Percentiles rank a stretch among this genome's conserved stretches.
Conservation (phyloP, 2,329 filamentous ascomycete genomes). For the Xylariales sp. region DNA sequence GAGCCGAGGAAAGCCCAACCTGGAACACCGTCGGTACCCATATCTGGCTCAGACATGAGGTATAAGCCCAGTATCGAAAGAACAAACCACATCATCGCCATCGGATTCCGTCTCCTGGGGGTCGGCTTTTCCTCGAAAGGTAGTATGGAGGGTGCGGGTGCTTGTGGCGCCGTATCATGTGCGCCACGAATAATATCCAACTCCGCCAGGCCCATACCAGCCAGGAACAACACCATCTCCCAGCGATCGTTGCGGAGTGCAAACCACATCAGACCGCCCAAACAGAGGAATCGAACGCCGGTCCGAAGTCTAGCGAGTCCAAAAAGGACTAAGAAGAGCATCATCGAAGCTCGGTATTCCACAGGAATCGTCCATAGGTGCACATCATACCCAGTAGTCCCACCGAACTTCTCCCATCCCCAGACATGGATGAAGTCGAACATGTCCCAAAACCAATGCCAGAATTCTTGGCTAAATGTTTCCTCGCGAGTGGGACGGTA, state of each 20-base stretch:
- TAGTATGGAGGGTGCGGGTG: conserved; percentile 17
- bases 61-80: conserved; percentile 48
- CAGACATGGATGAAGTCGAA: conserved; percentile 47
- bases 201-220: conserved; percentile 52
- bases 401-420: conserved; percentile 43
- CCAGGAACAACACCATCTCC: conserved; percentile 52
- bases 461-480: conserved; percentile 34
- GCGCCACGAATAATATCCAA: conserved; percentile 45
- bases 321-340: conserved; percentile 50
- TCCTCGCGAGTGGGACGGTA: conserved; percentile 37
- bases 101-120: conserved; percentile 9
- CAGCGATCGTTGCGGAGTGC: conserved; percentile 44
- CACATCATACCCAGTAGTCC: conserved; percentile 48
- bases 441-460: conserved; percentile 44
- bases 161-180: conserved; percentile 26
- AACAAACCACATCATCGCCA: conserved; percentile 30
- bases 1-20: conserved; percentile 46
- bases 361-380: conserved; percentile 61
- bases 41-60: conserved; percentile 43
- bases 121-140: conserved; percentile 13
- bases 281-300: conserved; percentile 36
- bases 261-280: conserved; percentile 38
- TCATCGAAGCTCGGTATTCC: conserved; percentile 54
- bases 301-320: conserved; percentile 43
- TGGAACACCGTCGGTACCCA: conserved; percentile 37